Evolutionary conservation across 805 yeast species (phyloP), one percentile per base, ranked within the genome.

Genomic region (Myxozyma monticola): DNA sequence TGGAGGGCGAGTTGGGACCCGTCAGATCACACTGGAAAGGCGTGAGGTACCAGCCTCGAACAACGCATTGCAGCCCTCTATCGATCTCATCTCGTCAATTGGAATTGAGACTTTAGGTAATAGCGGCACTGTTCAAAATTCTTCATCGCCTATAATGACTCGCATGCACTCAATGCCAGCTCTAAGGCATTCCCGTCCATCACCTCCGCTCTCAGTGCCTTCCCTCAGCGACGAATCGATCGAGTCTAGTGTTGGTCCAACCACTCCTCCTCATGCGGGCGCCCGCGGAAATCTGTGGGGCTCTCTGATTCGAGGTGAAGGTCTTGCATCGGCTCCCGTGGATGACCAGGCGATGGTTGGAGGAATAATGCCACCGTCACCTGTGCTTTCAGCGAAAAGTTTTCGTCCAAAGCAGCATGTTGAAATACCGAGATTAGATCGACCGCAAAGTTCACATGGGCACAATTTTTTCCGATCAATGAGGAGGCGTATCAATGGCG

Each of bases 1-100:
- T 7, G 72, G 74, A 15, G 74, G 74, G 8, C 53, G 4, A 9
- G 37, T 49, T 8, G 60, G 60, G 6, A 15, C 42, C 4, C 47
- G 56, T 4, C n/a, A 24, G 3, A 12, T 38, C 9, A 28, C 31
- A 28, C n/a, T n/a, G n/a, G n/a, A n/a, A n/a, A n/a, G n/a, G n/a
- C n/a, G n/a, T n/a, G n/a, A n/a, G n/a, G n/a, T n/a, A n/a, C 31
- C 31, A 10, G 14, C 9, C 9, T 10, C 31, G 9, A 14, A 9
- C 12, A 9, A 28, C 9, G 14, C 9, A 14, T 10, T 28, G 9
- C 14, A 10, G 9, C 9, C 9, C 9, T 9, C 12, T 28, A 9
- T 9, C 12, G 12, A 28, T 28, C 12, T 14, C 9, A 28, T 10
- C 12, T 28, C 31, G 14, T 10, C 14, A 28, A 28, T 10, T 10